These are phyloP conservation scores for Ulota crispa DNA, from an alignment of 225 moss, liverwort and hornwort genomes.

Conservation along the genomic window DNA sequence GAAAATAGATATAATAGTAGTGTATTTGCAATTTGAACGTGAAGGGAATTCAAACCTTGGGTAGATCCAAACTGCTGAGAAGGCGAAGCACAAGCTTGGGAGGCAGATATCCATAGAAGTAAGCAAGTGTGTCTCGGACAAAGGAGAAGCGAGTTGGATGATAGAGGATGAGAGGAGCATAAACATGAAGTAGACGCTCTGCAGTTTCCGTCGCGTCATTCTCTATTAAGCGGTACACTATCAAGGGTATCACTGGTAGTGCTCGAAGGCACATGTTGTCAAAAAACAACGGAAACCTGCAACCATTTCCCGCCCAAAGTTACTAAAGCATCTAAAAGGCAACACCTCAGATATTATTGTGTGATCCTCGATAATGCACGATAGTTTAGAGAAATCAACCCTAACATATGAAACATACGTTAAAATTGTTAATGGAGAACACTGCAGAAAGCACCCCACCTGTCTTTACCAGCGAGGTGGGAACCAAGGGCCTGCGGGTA, in stretches of 20 bases:
- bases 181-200: conserved; percentile 72
- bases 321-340: background rate
- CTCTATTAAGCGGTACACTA: conserved; percentile 90
- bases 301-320: conserved; percentile 12
- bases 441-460: conserved; percentile 35
- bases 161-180: conserved; percentile 72
- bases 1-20: background rate
- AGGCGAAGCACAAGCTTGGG: conserved; percentile 87
- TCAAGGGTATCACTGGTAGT: conserved; percentile 88
- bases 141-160: conserved; percentile 90
- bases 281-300: conserved; percentile 89
- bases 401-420: background rate
- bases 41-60: conserved; percentile 51
- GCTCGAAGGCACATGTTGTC: conserved; percentile 97
- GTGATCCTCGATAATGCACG: background rate
- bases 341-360: background rate
- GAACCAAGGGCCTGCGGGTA: conserved; percentile 90
- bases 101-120: conserved; percentile 92
- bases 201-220: conserved; percentile 98
- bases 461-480: conserved; percentile 96
- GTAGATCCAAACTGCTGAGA: conserved; percentile 78
- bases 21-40: background rate
- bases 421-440: background rate
- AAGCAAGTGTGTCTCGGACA: conserved; percentile 91
- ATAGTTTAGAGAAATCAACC: background rate